These are phyloP conservation scores for Epichloe sp. DNA, from an alignment of 2,329 filamentous ascomycete genomes.

Conservation along the genomic window DNA sequence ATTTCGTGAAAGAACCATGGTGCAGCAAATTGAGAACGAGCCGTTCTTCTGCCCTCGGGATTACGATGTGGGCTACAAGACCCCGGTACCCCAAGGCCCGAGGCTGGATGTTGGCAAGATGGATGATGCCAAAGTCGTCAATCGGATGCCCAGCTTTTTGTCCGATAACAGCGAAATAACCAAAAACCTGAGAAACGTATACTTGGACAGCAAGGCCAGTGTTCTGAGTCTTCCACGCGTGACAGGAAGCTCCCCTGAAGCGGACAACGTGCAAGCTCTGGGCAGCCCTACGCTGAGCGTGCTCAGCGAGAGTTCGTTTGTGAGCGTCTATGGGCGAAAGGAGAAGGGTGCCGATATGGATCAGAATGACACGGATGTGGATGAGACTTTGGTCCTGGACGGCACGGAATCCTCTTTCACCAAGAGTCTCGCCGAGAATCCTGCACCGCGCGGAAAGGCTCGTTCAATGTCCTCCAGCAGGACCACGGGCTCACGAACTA, in stretches of 20 bases:
- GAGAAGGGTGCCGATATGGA: conserved; percentile 20
- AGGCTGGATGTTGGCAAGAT: conserved; percentile 10
- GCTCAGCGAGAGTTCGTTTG: conserved; percentile 54
- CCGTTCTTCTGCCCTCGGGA: conserved; percentile 21
- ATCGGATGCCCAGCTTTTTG: conserved; percentile 51
- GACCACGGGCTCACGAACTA: conserved; percentile 10
- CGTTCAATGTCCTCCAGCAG: neutral
- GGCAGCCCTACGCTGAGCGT: conserved; percentile 50
- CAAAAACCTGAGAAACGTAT: conserved; percentile 47
- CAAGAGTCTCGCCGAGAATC: neutral
- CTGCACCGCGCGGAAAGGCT: neutral
- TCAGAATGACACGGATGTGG: conserved; percentile 13
- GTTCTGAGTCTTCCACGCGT: conserved; percentile 36
- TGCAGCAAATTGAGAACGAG: conserved; percentile 34
- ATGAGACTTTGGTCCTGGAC: conserved; percentile 19
- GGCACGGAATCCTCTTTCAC: conserved; percentile 10
- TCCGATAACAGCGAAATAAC: conserved; percentile 46
- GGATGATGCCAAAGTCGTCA: conserved; percentile 26
- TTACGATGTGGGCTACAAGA: conserved; percentile 16
- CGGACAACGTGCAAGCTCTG: conserved; percentile 24
- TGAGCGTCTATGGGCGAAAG: conserved; percentile 44
- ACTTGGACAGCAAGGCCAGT: conserved; percentile 37
- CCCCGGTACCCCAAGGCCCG: conserved; percentile 9
- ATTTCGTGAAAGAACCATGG: conserved; percentile 38
- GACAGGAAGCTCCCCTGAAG: conserved; percentile 26